Conservation (phyloP, 2,329 filamentous ascomycete species). For the Exserohilum rostratum region DNA sequence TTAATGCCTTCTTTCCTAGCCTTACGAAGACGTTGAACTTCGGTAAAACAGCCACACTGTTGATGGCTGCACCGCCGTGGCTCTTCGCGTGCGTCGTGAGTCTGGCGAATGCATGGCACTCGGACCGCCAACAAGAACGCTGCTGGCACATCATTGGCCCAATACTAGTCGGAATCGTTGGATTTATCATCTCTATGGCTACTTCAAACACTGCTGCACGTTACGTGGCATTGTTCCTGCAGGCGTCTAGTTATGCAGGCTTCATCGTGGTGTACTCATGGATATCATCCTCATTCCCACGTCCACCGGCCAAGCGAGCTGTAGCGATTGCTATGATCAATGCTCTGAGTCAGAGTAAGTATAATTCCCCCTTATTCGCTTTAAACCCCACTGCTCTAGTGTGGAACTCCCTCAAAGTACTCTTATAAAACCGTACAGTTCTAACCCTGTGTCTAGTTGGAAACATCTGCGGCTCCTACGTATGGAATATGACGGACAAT, state of each 20-base stretch:
- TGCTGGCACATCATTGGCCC: conserved; percentile 60
- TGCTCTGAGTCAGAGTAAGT: conserved; percentile 47
- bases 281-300: conserved; percentile 52
- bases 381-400: too few species aligned
- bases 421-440: background rate
- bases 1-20: conserved; percentile 49
- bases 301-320: conserved; percentile 65
- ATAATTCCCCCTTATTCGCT: background rate
- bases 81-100: conserved; percentile 54
- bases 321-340: conserved; percentile 68
- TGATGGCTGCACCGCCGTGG: conserved; percentile 58
- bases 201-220: conserved; percentile 39
- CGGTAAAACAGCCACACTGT: conserved; percentile 45
- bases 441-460: conserved; percentile 22
- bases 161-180: conserved; percentile 51
- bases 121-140: conserved; percentile 57
- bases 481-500: conserved; percentile 65
- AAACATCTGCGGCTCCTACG: conserved; percentile 63
- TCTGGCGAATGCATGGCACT: conserved; percentile 59
- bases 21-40: conserved; percentile 49
- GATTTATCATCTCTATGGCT: conserved; percentile 50
- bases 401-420: too few species aligned
- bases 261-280: conserved; percentile 49
- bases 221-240: conserved; percentile 45
- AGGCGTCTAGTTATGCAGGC: conserved; percentile 49